These are phyloP conservation scores for Amoebophrya sp. DNA, from an alignment of 169 alveolate species.

Conservation along the genomic window DNA sequence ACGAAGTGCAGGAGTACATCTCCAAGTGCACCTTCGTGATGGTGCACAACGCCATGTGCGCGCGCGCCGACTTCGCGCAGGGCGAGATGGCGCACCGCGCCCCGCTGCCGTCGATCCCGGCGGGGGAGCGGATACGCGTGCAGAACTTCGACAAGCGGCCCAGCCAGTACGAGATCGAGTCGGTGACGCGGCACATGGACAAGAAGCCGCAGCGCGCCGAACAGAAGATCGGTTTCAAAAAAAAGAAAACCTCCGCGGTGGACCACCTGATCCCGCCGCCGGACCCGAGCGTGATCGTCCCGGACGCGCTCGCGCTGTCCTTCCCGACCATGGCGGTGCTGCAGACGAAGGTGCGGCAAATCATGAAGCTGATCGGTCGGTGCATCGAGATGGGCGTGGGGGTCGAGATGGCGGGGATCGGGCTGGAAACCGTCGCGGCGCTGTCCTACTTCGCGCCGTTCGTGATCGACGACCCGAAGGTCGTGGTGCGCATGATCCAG, in stretches of 20 bases:
- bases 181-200: neutral
- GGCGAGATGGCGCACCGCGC: conserved; percentile 1
- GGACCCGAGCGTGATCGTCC: neutral
- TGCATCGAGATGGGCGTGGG: conserved; percentile 1
- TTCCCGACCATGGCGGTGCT: neutral
- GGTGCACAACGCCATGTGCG: neutral
- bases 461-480: conserved; percentile 1
- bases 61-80: neutral
- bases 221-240: neutral
- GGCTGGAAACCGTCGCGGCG: neutral
- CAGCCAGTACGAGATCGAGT: neutral
- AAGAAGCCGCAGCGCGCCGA: neutral
- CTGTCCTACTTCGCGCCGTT: neutral
- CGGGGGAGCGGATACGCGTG: neutral
- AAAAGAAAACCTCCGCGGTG: neutral
- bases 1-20: neutral
- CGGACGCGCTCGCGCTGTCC: neutral
- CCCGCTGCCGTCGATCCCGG: neutral
- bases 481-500: neutral
- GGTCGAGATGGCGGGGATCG: neutral
- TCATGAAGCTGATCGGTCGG: neutral
- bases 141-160: neutral
- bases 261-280: neutral
- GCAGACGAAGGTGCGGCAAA: neutral
- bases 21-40: neutral